A percentile compares a stretch with the other conserved stretches of the same genome.
Conservation (phyloP, 106 monocot genomes). For the Acanthochlamys bracteata region DNA sequence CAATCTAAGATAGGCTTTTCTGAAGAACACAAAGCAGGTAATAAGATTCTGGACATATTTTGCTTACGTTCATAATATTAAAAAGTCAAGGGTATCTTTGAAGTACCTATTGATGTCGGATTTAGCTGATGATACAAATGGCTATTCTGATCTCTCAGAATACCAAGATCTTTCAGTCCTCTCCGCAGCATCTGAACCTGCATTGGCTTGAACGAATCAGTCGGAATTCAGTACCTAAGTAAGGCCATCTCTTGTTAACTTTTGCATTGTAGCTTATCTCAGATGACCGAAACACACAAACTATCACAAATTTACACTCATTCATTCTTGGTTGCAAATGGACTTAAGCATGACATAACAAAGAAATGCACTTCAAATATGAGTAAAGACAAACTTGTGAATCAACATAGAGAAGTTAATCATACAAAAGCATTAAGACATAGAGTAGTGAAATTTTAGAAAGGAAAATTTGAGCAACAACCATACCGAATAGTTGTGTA, state of each 20-base stretch:
- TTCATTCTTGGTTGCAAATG: no score
- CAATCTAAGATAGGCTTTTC: not conserved
- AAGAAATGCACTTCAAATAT: no score
- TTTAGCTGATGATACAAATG: constrained; percentile 65
- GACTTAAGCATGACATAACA: no score
- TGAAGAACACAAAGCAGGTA: not conserved
- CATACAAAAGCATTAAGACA: no score
- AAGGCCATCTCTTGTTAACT: not conserved
- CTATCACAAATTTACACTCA: no score
- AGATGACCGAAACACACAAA: not conserved
- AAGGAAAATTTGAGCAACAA: not conserved
- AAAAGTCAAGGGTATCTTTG: no score
- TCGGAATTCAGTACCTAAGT: no score
- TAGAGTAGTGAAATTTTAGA: no score
- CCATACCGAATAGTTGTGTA: constrained; percentile 79
- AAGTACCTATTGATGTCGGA: constrained; percentile 96
- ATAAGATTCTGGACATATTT: no score
- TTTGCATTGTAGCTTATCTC: not conserved
- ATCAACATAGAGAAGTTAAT: no score
- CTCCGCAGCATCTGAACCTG: constrained; percentile 76
- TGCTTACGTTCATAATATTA: no score
- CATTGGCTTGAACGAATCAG: not conserved
- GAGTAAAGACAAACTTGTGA: no score
- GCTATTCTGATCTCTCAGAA: constrained; percentile 42
- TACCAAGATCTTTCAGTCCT: constrained; percentile 68